phyloP scores from a whole-genome alignment of 192 early-diverging fungal species.

The Lunasporangiospora selenospora region DNA sequence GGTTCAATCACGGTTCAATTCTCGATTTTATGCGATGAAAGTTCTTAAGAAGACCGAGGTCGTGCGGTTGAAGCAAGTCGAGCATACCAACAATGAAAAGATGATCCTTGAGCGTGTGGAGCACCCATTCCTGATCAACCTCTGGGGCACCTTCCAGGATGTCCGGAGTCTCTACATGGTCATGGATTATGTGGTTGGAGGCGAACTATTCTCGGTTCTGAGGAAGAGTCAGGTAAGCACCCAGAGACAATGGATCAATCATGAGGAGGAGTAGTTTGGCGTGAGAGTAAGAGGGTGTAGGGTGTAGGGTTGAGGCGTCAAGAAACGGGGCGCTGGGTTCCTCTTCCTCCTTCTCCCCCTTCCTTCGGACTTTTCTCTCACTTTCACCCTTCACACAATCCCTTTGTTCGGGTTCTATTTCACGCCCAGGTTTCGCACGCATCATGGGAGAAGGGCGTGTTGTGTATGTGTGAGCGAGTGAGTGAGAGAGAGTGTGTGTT shows the following conservation, averaged over 20 bases:
- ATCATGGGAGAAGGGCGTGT: too few relatives aligned
- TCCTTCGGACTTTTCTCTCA: neutral
- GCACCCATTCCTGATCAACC: constrained; percentile 91
- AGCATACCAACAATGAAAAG: constrained; percentile 98
- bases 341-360: constrained; percentile 6
- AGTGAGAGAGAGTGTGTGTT: too few relatives aligned
- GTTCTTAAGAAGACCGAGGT: constrained; percentile 94
- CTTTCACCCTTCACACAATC: neutral
- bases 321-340: neutral
- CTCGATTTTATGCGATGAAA: constrained; percentile 96
- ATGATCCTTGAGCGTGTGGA: constrained; percentile 86
- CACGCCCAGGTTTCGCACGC: too few relatives aligned
- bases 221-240: constrained; percentile 76
- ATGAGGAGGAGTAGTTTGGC: too few relatives aligned
- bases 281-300: neutral
- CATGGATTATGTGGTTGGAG: constrained; percentile 95
- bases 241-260: too few relatives aligned
- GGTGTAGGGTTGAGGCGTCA: neutral
- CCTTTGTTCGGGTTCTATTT: neutral
- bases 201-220: constrained; percentile 85
- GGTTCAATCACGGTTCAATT: constrained; percentile 78
- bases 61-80: constrained; percentile 94
- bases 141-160: constrained; percentile 97
- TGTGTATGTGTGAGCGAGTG: too few relatives aligned
- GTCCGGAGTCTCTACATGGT: constrained; percentile 91